Evolutionary conservation across 1,284 basidiomycete species (phyloP).

Genomic region (Cryptococcus neoformans): DNA sequence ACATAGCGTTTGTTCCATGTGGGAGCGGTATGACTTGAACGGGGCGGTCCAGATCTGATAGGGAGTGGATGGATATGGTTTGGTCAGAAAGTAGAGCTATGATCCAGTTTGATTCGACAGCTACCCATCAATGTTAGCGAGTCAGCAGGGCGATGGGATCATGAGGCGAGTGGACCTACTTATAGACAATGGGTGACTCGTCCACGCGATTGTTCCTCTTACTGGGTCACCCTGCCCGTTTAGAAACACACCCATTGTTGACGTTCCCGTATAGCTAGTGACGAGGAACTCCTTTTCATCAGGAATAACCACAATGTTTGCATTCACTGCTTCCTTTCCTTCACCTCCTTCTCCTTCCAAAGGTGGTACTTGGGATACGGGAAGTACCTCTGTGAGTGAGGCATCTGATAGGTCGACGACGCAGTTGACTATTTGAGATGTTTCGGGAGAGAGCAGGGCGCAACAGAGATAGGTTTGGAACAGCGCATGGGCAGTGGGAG

Average conservation of each 20-base stretch:
- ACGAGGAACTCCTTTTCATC: conserved; percentile 68
- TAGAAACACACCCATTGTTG: conserved; percentile 78
- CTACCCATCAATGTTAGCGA: conserved; percentile 48
- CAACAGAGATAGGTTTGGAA: conserved; percentile 67
- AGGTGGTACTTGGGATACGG: conserved; percentile 65
- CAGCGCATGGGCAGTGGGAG: conserved; percentile 62
- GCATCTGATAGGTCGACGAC: conserved; percentile 70
- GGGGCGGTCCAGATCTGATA: conserved; percentile 66
- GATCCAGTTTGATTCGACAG: conserved; percentile 75
- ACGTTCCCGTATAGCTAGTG: conserved; percentile 58
- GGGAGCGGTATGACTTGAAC: conserved; percentile 66
- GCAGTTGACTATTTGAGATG: conserved; percentile 59
- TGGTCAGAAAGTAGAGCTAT: conserved; percentile 72
- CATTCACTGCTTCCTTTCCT: conserved; percentile 53
- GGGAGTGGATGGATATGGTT: conserved; percentile 73
- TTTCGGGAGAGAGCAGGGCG: conserved; percentile 56
- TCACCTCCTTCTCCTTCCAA: conserved; percentile 6
- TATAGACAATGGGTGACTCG: conserved; percentile 68
- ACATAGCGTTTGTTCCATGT: conserved; percentile 29
- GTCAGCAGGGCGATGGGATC: neutral
- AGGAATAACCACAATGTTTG: conserved; percentile 67
- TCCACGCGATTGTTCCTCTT: conserved; percentile 82
- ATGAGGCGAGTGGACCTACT: conserved; percentile 55
- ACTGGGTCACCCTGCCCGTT: conserved; percentile 80
- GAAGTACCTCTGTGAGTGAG: conserved; percentile 66